Base-by-base conservation (phyloP, 2,329 filamentous ascomycete genomes). In the Penicillium brasilianum region DNA sequence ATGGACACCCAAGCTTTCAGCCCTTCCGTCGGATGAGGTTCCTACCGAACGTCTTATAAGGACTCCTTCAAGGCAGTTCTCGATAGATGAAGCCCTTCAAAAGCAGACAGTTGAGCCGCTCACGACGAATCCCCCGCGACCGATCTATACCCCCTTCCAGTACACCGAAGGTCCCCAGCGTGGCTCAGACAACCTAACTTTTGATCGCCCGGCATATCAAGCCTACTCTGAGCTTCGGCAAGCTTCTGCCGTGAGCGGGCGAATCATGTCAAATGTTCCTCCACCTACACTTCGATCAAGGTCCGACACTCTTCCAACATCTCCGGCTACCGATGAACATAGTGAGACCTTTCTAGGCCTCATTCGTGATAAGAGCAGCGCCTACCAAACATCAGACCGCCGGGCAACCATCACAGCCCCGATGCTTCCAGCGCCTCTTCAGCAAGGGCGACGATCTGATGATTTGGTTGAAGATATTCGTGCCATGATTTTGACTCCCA, bases 271-370 rank as follows among this genome's bases (percentile, higher is more conserved):
- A 41, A 74, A 77, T 50, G 71, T 71, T 14, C 70, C 70, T 5
- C 41, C 61, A 9, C 59, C 65, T 20, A 61, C 64, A 22, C 57
- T 66, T 30, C 59, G 57, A 32, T 64, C 64, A 37, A 61, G 57
- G 20, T 64, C 65, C 22, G 65, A 54, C 52, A 69, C 67, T 20
- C 59, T 60, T 54, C 63, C 58, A 36, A 59, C 67, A 58, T 61
- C 64, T 39, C 61, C 60, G 22, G 62, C 67, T 55, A 71, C 68
- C 10, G 71, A 66, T 52, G 75, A 79, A 51, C 73, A 74, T 14
- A 76, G 78, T 54, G 80, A 81, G 66, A 81, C 78, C 2, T 82
- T 82, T 58, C 71, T 82, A n/a, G 80, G 80, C 6, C 68, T 82
- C 11, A 79, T 82, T 34, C 71, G 80, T 59, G 76, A 80, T 57